Conservation (phyloP, 2,329 filamentous ascomycete species). For the Dactylonectria macrodidyma region DNA sequence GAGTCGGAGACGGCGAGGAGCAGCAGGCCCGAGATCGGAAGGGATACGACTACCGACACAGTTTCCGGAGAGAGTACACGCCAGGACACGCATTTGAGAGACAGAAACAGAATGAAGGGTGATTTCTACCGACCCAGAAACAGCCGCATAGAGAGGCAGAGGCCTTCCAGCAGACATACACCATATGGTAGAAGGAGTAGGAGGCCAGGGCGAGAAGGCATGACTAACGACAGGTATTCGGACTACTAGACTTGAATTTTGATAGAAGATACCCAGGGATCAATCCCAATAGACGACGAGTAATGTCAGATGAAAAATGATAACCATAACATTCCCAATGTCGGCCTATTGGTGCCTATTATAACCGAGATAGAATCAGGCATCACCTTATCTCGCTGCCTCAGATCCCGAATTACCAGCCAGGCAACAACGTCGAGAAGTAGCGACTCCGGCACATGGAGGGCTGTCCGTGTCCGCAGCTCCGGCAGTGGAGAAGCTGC, state of each 20-base stretch:
- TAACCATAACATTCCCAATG: neutral
- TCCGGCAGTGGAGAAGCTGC: neutral
- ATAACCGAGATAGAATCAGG: neutral
- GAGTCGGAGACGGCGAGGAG: constrained; percentile 9
- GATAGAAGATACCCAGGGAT: constrained; percentile 45
- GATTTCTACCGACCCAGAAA: constrained; percentile 48
- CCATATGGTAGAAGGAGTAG: constrained; percentile 34
- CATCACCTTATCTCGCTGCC: neutral
- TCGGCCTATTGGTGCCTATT: neutral
- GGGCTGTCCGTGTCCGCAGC: neutral
- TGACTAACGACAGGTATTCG: neutral
- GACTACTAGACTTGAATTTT: constrained; percentile 21
- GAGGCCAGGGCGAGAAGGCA: constrained; percentile 10
- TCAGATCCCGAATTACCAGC: neutral
- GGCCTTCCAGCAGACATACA: constrained; percentile 29
- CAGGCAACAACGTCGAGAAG: neutral
- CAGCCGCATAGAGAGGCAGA: constrained; percentile 17
- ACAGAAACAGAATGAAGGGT: constrained; percentile 29
- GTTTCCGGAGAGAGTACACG: constrained; percentile 6
- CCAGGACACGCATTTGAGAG: constrained; percentile 5
- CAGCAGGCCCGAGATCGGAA: neutral
- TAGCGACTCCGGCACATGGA: neutral
- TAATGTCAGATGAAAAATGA: neutral
- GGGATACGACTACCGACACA: neutral
- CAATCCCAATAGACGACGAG: constrained; percentile 29